These are phyloP conservation scores for Tricholoma hemisulphureum DNA, from an alignment of 768 basidiomycete genomes.

Conservation along the genomic window DNA sequence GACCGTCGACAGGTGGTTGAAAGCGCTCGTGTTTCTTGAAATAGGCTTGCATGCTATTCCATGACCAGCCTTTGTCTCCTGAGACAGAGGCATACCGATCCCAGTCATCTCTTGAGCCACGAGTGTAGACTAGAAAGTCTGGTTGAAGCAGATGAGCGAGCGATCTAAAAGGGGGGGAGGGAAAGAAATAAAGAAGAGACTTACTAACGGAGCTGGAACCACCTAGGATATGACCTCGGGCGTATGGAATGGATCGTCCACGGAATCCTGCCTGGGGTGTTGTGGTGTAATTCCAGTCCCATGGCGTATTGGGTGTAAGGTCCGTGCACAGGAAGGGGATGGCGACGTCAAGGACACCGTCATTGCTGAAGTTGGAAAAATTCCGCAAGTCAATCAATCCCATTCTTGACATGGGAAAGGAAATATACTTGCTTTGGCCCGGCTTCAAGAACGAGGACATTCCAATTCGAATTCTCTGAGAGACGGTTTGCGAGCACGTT, in stretches of 20 bases:
- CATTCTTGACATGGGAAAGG: no score
- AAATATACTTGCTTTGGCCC: no score
- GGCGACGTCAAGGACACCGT: neutral
- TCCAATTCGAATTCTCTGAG: constrained; percentile 2
- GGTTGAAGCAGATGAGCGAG: no score
- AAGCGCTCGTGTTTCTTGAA: constrained; percentile 38
- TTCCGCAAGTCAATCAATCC: no score
- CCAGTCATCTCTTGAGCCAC: constrained; percentile 32
- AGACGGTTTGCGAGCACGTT: constrained; percentile 11
- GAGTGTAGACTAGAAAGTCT: constrained; percentile 33
- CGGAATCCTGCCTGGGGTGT: neutral
- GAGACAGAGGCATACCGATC: constrained; percentile 28
- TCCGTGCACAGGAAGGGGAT: neutral
- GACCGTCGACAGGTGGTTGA: constrained; percentile 34
- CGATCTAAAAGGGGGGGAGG: no score
- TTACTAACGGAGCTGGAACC: neutral
- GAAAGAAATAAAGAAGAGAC: no score
- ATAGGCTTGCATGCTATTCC: constrained; percentile 27
- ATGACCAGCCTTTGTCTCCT: constrained; percentile 33
- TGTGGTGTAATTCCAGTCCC: neutral
- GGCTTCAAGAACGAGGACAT: constrained; percentile 10
- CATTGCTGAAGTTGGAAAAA: neutral
- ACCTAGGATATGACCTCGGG: neutral
- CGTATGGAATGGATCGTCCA: neutral
- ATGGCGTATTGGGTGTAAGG: neutral